Percentiles rank a stretch among this genome's conserved stretches.
phyloP scores from a whole-genome alignment of 2,329 filamentous ascomycete species.

The Exophiala bonariae region DNA sequence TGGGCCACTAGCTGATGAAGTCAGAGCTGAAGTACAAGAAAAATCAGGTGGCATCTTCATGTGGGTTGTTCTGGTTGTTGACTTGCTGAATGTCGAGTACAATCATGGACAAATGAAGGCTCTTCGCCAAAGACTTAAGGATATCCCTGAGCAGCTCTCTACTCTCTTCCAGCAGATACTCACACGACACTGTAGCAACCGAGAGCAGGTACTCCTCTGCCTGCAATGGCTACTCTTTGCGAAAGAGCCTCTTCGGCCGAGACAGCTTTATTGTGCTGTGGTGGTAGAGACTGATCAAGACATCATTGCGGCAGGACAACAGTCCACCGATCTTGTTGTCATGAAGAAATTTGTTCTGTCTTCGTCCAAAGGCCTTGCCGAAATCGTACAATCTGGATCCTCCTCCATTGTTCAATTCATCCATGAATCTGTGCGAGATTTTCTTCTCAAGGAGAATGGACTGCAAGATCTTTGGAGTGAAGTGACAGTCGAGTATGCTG shows the following conservation, averaged over 20 bases:
- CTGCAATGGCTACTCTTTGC: conserved; percentile 22
- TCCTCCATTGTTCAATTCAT: conserved; percentile 47
- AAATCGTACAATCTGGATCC: conserved; percentile 19
- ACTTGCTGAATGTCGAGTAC: conserved; percentile 47
- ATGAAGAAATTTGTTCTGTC: conserved; percentile 39
- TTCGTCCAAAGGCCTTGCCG: conserved; percentile 52
- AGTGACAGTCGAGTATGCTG: conserved; percentile 32
- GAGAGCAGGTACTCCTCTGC: conserved; percentile 41
- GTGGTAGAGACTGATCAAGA: conserved; percentile 30
- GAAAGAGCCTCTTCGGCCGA: conserved; percentile 39
- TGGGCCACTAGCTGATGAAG: conserved; percentile 20
- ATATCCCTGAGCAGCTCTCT: conserved; percentile 44
- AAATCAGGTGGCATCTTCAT: conserved; percentile 47
- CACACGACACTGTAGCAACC: conserved; percentile 45
- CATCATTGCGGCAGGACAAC: conserved; percentile 26
- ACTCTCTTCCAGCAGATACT: conserved; percentile 56
- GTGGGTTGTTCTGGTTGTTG: conserved; percentile 48
- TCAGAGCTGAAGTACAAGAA: conserved; percentile 34
- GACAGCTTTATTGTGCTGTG: conserved; percentile 46
- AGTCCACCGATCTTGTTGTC: conserved; percentile 14
- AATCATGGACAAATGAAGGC: conserved; percentile 31
- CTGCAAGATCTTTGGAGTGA: conserved; percentile 37
- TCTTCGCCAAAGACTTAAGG: conserved; percentile 35
- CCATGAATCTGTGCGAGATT: conserved; percentile 43
- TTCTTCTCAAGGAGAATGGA: conserved; percentile 40